A percentile compares a stretch with the other conserved stretches of the same genome.
Evolutionary conservation across 2,329 filamentous ascomycete genomes (phyloP).

Genomic region (Cadophora gregata): DNA sequence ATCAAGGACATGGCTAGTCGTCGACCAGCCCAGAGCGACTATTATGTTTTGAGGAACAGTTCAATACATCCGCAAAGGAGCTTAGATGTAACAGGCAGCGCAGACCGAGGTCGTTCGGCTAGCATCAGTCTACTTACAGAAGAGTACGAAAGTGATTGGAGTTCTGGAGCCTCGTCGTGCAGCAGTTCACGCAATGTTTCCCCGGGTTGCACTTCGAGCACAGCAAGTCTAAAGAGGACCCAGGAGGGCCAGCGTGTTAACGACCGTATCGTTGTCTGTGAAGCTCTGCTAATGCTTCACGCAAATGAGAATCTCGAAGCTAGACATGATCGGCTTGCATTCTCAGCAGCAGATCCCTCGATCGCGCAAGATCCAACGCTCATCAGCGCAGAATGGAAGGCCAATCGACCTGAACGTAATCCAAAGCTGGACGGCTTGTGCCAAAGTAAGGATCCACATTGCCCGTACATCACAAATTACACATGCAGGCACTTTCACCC

Average conservation of each 20-base stretch:
- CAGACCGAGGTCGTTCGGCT: not conserved
- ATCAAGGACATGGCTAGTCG: not conserved
- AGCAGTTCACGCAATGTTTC: slow-evolving; percentile 3
- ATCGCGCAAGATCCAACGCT: not conserved
- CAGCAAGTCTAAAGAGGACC: not conserved
- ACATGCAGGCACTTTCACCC: slow-evolving; percentile 17
- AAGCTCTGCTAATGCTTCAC: no score
- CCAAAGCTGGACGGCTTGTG: slow-evolving; percentile 3
- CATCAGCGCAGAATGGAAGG: not conserved
- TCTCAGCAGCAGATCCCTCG: slow-evolving; percentile 2
- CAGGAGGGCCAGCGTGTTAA: not conserved
- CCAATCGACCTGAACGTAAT: not conserved
- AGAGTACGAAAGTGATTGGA: not conserved
- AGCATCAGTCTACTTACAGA: not conserved
- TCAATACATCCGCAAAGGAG: not conserved
- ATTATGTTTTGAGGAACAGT: slow-evolving; percentile 14
- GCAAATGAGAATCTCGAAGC: not conserved
- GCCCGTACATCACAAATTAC: slow-evolving; percentile 5
- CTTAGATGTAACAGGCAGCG: not conserved
- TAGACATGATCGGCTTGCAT: not conserved
- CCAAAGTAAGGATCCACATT: slow-evolving; percentile 1
- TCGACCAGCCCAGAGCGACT: not conserved
- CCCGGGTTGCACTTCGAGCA: not conserved
- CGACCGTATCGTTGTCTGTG: not conserved
- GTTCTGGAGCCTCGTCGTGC: not conserved